Evolutionary conservation across 371 early-diverging fungal genomes (phyloP), one percentile per base, ranked within the genome.

Genomic region (Nematocida sp.): DNA sequence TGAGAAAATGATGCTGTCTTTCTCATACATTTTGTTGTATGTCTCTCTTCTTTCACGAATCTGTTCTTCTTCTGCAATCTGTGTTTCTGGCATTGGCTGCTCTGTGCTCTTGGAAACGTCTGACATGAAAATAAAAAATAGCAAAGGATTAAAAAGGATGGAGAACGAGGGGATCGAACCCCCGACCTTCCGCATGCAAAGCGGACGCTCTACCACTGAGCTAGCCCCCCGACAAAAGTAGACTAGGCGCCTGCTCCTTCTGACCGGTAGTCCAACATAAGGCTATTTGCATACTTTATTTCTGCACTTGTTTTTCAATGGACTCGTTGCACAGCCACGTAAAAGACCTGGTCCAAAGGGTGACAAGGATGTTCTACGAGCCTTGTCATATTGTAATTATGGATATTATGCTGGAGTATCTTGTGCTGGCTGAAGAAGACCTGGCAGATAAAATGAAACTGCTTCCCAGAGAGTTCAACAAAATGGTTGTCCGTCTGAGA

Each of bases 71-170:
- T 66, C 67, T 45, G 67, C 27, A 34, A n/a, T 58, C 11, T 37
- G 35, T 9, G 40, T 17, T 4, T 38, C 45, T 35, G 37, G 43
- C 25, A 1, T n/a, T n/a, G 15, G 9, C 32, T 35, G 49, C 41
- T 40, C 53, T 64, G 15, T 34, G 15, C 32, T 64, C 0, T n/a
- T 19, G 29, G 27, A 95, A 76, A 90, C 90, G 81, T 93, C 94
- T 23, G 95, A 95, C 0, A 96, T 96, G 80, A 95, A 95, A 37
- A 96, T 96, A 78, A 87, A 90, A 52, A 88, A 90, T 47, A 91
- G 90, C 62, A 64, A 58, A 52, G 32, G 41, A 61, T 15, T 61
- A 34, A 29, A 21, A 77, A 67, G 75, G 53, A 54, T 78, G 78
- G 78, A 78, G 78, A 63, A 61, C 75, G 74, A 53, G 70, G 41